Conservation (phyloP, 1,284 basidiomycete genomes). For the Microbotryum lychnidis-dioicae region DNA sequence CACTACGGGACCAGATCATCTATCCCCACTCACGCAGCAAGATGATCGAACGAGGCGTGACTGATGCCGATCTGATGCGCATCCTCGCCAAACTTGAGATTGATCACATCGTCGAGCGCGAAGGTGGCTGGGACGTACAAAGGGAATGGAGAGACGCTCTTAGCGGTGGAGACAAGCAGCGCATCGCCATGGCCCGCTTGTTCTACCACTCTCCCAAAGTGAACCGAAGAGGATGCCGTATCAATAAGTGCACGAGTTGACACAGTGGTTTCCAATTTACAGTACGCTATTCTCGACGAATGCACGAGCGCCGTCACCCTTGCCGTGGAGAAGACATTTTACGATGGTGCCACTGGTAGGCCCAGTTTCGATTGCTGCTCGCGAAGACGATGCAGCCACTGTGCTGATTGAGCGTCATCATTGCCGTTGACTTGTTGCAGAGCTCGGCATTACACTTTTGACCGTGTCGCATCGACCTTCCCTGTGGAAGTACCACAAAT, state of each 20-base stretch:
- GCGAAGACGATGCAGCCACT: neutral
- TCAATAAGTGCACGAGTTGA: neutral
- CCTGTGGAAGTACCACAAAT: constrained; percentile 85
- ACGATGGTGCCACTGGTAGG: constrained; percentile 72
- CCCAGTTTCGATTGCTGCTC: neutral
- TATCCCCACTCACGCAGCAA: constrained; percentile 71
- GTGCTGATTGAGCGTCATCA: neutral
- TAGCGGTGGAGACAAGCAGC: constrained; percentile 57
- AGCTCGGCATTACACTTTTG: constrained; percentile 75
- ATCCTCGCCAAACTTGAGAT: constrained; percentile 78
- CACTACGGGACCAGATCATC: constrained; percentile 79
- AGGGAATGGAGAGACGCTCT: constrained; percentile 85
- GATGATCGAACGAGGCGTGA: constrained; percentile 62
- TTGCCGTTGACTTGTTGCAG: constrained; percentile 21
- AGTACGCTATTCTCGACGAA: constrained; percentile 96
- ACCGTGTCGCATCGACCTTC: constrained; percentile 88
- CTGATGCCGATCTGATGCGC: constrained; percentile 64
- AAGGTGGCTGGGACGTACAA: constrained; percentile 85
- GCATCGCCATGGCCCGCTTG: constrained; percentile 91
- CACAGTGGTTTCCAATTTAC: neutral
- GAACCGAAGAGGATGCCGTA: constrained; percentile 21
- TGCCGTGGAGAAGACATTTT: constrained; percentile 67
- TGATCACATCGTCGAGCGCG: constrained; percentile 80
- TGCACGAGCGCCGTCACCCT: constrained; percentile 89
- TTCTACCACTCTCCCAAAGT: constrained; percentile 94